These are phyloP conservation scores for Boeremia lycopersici DNA, from an alignment of 2,329 filamentous ascomycete species.

Conservation along the genomic window DNA sequence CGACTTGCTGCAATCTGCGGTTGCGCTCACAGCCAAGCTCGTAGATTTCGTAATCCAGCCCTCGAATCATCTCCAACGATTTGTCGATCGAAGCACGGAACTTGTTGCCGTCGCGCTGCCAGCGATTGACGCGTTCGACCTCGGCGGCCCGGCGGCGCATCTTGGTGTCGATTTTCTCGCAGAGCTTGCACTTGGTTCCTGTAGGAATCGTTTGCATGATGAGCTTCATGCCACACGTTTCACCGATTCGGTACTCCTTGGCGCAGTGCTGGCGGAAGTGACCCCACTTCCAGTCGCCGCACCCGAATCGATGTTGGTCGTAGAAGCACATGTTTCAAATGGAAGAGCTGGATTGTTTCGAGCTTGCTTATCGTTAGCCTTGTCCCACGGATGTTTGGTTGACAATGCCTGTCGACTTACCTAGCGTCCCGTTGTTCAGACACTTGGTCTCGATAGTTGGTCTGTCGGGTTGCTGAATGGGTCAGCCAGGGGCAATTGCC, in stretches of 20 bases:
- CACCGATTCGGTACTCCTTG: constrained; percentile 92
- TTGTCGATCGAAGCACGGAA: constrained; percentile 68
- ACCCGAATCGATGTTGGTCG: constrained; percentile 83
- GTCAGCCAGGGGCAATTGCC: constrained; percentile 39
- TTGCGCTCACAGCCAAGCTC: constrained; percentile 65
- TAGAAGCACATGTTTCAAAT: constrained; percentile 84
- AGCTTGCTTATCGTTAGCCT: constrained; percentile 38
- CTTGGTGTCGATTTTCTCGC: constrained; percentile 89
- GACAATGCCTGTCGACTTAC: constrained; percentile 35
- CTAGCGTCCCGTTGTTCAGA: constrained; percentile 32
- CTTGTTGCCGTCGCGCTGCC: constrained; percentile 71
- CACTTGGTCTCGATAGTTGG: constrained; percentile 25
- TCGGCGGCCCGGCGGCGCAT: constrained; percentile 76
- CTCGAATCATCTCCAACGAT: constrained; percentile 73
- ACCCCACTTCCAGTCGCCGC: constrained; percentile 94
- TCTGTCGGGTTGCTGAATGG: constrained; percentile 5
- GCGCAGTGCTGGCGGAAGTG: constrained; percentile 91
- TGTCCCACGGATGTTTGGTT: constrained; percentile 37
- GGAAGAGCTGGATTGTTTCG: constrained; percentile 38
- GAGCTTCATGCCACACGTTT: constrained; percentile 94
- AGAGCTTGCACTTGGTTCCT: constrained; percentile 75
- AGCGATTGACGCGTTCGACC: constrained; percentile 74
- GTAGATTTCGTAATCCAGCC: constrained; percentile 71
- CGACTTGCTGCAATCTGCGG: constrained; percentile 44
- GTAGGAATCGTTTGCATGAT: constrained; percentile 75